Evolutionary conservation across 345 rosid species (phyloP), one percentile per base, ranked within the genome.

Genomic region (Populus nigra): DNA sequence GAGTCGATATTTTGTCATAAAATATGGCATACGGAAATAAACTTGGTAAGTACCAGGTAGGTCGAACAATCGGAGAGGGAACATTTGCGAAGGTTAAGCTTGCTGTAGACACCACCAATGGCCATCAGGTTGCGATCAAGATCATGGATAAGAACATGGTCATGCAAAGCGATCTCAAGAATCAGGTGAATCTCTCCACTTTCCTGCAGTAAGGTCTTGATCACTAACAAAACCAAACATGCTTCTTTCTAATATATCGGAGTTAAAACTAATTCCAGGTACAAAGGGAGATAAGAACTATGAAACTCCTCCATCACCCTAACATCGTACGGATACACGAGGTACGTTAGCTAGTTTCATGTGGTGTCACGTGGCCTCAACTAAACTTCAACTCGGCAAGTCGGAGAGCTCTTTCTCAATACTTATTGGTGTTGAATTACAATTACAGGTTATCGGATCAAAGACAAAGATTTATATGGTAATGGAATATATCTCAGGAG

Each of bases 81-180:
- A 88, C 87, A 67, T 94, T 91, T 73, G 97, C 98, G 5, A 95
- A 95, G 87, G 99, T 95, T 39, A 95, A 93, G 87, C 86, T 93
- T 7, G 98, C 91, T 8, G 82, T 89, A 31, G 91, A 95, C 79
- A 88, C 87, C 83, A 83, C 90, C 36, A 89, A 81, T 68, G 87
- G 86, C 65, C 85, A 78, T 13, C 38, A 85, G 36, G 93, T 90
- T 18, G 98, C 98, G 20, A 84, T 95, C 84, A 95, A 95, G 84
- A 86, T 95, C 83, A 90, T 95, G 27, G 90, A 93, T 76, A 95
- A 91, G 85, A 79, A 84, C 49, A 86, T 86, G 80, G 97, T 93
- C 80, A 66, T 91, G 85, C 84, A 88, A 78, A 87, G 83, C 84
- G 85, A 91, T 87, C 87, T 94, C 78, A 91, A 88, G 88, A 73